Percentiles rank a stretch among this genome's conserved stretches.
Conservation (phyloP, 2,329 filamentous ascomycete species). For the Passalora sequoiae region DNA sequence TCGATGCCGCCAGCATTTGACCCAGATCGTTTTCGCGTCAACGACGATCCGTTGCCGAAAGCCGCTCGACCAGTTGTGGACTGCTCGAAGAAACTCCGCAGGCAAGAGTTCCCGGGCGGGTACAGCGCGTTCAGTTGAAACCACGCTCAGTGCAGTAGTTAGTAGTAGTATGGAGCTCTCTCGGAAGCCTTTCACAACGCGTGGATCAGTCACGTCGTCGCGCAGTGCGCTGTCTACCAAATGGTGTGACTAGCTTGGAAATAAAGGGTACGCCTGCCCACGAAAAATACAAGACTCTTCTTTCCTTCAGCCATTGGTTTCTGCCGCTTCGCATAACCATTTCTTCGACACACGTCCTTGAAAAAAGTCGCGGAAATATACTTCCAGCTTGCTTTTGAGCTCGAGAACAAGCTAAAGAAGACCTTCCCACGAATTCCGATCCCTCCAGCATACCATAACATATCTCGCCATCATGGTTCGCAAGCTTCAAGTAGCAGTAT, state of each 20-base stretch:
- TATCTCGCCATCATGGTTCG: slow-evolving; percentile 24
- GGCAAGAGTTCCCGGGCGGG: neutral
- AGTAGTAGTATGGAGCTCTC: slow-evolving; percentile 7
- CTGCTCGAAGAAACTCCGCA: neutral
- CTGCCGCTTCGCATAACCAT: no score
- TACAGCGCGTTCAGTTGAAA: neutral
- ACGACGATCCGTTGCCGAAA: neutral
- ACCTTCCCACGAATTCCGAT: neutral
- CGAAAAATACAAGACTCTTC: no score
- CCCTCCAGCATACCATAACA: neutral
- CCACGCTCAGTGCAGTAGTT: no score
- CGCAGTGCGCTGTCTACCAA: slow-evolving; percentile 9
- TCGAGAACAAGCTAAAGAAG: neutral
- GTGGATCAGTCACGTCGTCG: slow-evolving; percentile 5
- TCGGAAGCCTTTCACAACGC: neutral
- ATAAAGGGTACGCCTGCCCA: no score
- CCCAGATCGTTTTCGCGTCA: neutral
- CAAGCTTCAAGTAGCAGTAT: slow-evolving; percentile 43
- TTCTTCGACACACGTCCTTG: no score
- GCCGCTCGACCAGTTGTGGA: neutral
- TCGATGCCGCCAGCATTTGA: neutral
- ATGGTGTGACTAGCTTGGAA: no score
- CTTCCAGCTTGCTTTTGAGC: slow-evolving; percentile 1
- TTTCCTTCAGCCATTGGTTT: no score
- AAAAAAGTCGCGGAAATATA: neutral